phyloP scores from a whole-genome alignment of 129 eudicot genomes.

The Kitagawia praeruptora region DNA sequence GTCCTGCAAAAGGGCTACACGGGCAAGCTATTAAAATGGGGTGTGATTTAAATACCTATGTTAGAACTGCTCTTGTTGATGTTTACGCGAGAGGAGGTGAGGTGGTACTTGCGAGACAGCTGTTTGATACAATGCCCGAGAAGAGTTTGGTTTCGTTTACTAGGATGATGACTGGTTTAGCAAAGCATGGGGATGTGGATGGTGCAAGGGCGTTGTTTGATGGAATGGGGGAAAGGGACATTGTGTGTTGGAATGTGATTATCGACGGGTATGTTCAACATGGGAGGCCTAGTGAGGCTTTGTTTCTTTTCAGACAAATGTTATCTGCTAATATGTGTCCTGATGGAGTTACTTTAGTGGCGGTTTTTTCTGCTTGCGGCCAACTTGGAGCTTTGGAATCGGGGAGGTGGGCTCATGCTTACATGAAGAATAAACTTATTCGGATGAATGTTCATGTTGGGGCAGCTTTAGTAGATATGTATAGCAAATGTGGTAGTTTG shows the following conservation, averaged over 20 bases:
- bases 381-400: constrained; percentile 75
- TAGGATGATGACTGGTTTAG: constrained; percentile 65
- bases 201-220: constrained; percentile 60
- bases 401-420: constrained; percentile 77
- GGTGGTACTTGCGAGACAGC: constrained; percentile 38
- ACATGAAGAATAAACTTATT: constrained; percentile 21
- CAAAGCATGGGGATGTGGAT: constrained; percentile 43
- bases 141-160: constrained; percentile 55
- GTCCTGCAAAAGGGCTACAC: constrained; percentile 44
- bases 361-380: constrained; percentile 65
- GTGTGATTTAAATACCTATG: constrained; percentile 43
- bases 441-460: constrained; percentile 45
- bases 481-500: constrained; percentile 70
- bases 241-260: constrained; percentile 84
- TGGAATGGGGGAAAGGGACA: constrained; percentile 47
- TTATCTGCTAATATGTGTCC: constrained; percentile 29
- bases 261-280: constrained; percentile 71
- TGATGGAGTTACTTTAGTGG: constrained; percentile 53
- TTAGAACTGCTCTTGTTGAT: constrained; percentile 69
- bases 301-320: constrained; percentile 53
- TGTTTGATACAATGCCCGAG: constrained; percentile 64
- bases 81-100: constrained; percentile 53
- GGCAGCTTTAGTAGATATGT: constrained; percentile 75
- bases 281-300: constrained; percentile 54
- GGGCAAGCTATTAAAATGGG: constrained; percentile 54